Evolutionary conservation across 441 rosid species (phyloP).

Genomic region (Biscutella laevigata): DNA sequence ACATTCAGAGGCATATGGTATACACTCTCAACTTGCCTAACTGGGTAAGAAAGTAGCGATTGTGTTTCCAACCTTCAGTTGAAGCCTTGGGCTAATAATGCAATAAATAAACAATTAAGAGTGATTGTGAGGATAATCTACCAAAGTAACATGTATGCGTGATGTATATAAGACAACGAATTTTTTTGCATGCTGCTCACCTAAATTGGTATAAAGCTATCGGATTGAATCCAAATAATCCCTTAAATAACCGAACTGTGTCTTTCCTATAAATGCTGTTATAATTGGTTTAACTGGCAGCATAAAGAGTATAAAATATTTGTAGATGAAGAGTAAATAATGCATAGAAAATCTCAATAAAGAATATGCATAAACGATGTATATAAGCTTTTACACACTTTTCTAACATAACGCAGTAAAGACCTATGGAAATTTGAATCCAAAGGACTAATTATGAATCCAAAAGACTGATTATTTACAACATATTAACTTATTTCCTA

Average conservation of each 20-base stretch:
- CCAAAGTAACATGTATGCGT: neutral
- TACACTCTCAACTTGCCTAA: neutral
- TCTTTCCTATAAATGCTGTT: neutral
- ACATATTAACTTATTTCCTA: neutral
- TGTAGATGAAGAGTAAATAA: neutral
- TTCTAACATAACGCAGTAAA: neutral
- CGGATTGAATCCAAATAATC: neutral
- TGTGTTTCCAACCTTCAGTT: neutral
- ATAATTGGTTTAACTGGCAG: neutral
- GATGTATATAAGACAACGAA: neutral
- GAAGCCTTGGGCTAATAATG: neutral
- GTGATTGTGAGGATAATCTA: conserved; percentile 5
- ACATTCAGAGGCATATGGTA: neutral
- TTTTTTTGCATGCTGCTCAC: neutral
- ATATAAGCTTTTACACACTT: neutral
- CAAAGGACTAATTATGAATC: too few relatives aligned
- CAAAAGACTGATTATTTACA: neutral
- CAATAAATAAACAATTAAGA: too few relatives aligned
- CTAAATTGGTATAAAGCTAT: neutral
- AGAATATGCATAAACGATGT: neutral
- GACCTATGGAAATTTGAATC: neutral
- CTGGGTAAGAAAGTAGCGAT: neutral
- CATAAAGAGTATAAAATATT: neutral
- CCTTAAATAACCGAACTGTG: neutral
- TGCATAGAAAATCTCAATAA: neutral